Conservation (phyloP, 2,329 filamentous ascomycete genomes). For the Ophidiomyces ophidiicola region DNA sequence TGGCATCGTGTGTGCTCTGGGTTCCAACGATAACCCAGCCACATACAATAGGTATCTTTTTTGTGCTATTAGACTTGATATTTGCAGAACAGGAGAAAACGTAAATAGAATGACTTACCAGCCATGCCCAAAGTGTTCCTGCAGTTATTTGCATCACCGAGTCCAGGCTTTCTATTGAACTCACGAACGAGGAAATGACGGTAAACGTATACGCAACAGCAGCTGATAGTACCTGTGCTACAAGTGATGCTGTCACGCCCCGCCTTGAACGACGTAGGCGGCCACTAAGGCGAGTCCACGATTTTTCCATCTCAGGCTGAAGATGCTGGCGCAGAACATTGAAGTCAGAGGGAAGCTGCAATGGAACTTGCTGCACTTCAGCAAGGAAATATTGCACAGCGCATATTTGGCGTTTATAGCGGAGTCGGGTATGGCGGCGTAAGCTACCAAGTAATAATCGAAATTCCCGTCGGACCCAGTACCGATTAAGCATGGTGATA, state of each 20-base stretch:
- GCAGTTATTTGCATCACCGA: slow-evolving; percentile 6
- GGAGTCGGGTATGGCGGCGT: neutral
- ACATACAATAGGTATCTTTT: slow-evolving; percentile 5
- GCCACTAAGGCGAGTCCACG: slow-evolving; percentile 5
- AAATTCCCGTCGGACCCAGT: slow-evolving; percentile 5
- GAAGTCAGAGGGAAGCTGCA: neutral
- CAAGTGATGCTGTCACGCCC: slow-evolving; percentile 5
- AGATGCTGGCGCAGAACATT: neutral
- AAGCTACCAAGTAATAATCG: neutral
- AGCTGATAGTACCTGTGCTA: slow-evolving; percentile 5
- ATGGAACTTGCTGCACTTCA: slow-evolving; percentile 6
- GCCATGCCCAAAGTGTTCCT: slow-evolving; percentile 3
- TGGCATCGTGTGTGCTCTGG: slow-evolving; percentile 6
- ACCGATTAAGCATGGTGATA: slow-evolving; percentile 7
- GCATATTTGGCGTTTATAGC: slow-evolving; percentile 1
- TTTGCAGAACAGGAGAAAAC: too few species aligned
- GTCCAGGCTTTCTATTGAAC: slow-evolving; percentile 2
- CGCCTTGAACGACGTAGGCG: slow-evolving; percentile 6
- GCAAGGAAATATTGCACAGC: slow-evolving; percentile 5
- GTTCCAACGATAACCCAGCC: slow-evolving; percentile 8
- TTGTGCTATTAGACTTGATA: neutral
- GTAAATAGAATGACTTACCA: slow-evolving; percentile 5
- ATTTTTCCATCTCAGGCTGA: slow-evolving; percentile 2
- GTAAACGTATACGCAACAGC: slow-evolving; percentile 6
- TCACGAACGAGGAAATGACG: slow-evolving; percentile 1